Evolutionary conservation across 371 early-diverging fungal species (phyloP), one percentile per base, ranked within the genome.

Genomic region (Encephalitozoon romaleae): DNA sequence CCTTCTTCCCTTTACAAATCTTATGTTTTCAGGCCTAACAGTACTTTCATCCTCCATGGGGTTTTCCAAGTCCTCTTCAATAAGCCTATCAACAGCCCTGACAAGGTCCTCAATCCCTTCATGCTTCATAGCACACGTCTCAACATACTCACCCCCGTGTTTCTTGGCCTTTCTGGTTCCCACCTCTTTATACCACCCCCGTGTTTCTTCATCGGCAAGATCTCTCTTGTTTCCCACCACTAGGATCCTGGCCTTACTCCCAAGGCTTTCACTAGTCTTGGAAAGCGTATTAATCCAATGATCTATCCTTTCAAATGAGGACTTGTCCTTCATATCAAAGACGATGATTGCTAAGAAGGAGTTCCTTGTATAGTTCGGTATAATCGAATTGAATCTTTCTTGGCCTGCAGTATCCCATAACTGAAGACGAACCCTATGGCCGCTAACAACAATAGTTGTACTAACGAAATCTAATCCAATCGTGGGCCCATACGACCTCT

Each of bases 141-240:
- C 78, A 18, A 82, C 71, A 77, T 80, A 86, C 41, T 64, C 32
- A 0, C 77, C 84, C 26, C 73, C 65, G 47, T 74, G 63, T 42
- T 78, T 63, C 51, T 76, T 69, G 4, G 84, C 84, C 68, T 81
- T 81, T 38, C 51, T 66, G 34, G 12, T 26, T 34, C 69, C 77
- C 39, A 49, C 21, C 63, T 72, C 55, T 43, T 41, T 52, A 34
- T 67, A 65, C 68, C 55, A 42, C 15, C 25, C 38, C 23, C 52
- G n/a, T 18, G 51, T 39, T 11, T 21, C 47, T 26, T 92, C 92
- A 59, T 94, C 92, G 69, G 86, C 88, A 77, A 98, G 83, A 84
- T 98, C 99, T 3, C 91, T 92, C 87, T 98, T 98, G 88, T 98
- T 98, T n/a, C 97, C 99, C 5, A 97, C 95, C 18, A 98, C 87